Base-by-base conservation (phyloP, 169 alveolate species). In the Eimeria maxima region DNA sequence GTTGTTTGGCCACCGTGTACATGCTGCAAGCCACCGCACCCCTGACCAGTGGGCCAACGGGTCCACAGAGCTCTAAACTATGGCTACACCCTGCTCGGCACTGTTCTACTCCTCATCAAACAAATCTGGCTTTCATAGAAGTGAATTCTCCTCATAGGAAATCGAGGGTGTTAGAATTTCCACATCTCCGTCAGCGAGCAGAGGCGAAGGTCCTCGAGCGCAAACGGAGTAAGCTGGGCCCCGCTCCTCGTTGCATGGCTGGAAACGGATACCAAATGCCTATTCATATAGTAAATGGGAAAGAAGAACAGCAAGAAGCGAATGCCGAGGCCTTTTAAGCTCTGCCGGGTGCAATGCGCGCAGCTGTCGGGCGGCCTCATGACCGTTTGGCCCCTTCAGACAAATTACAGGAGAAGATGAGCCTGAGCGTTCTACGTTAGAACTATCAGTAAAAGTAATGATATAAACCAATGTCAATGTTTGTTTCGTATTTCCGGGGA, bases 351-450 rank as follows among this genome's bases (percentile, higher is more conserved):
- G 53, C 91, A 60, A 27, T 60, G 60, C 38, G 74, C 80, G 93
- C 74, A 29, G 93, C 60, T 60, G 81, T 86, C 80, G 50, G 93
- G 93, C 93, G 93, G 93, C 93, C 93, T 86, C 93, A 57, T 16
- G 78, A 60, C 93, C 78, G 57, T 60, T 57, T 63, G 80, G 93
- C 93, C 93, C 93, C 81, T 60, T n/a, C 38, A 45, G 57, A 86
- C 47, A 38, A 81, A 53, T 50, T 20, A 10, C 67, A 24, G 89
- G 38, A 44, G 53, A 50, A 81, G 45, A 60, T 44, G 63, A 81
- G 29, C 33, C 29, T 4, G 71, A 16, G 55, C 69, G 74, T 81
- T 81, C 90, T 50, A 81, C 29, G 42, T 53, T 50, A 29, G 6
- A 22, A 50, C 18, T 14, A n/a, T 29, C 90, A 50, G 29, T 16